Base-by-base conservation (phyloP, 139 green algal species). In the Astrephomene gubernaculifera region DNA sequence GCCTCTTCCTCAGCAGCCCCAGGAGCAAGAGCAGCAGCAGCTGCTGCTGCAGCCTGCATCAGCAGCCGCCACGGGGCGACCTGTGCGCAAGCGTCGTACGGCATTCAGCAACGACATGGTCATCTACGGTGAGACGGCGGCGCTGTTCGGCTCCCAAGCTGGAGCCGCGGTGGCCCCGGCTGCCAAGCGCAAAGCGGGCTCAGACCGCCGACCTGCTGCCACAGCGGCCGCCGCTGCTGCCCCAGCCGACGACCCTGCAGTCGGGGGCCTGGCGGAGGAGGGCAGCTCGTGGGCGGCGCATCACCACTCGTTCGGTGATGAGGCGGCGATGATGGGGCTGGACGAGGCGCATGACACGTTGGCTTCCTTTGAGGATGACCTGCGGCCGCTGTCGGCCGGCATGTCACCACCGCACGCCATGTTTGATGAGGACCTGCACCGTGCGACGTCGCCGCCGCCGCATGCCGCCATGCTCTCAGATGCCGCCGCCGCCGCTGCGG, bases 41-140 rank as follows among this genome's bases (percentile, higher is more conserved):
- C 38, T 10, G 67, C 67, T 8, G 67, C 38, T 33, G 67, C 67
- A 9, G 38, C 36, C 31, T 35, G 45, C 45, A 24, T 45, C 71
- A 45, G 2, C 45, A 31, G 71, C 72, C 21, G 75, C 75, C 3
- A 22, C 39, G 4, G 76, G 44, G 12, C 79, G 79, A 7, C 79
- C 79, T 2, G 64, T 85, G 31, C 79, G 79, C 9, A 85, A 85
- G 63, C 79, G 79, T 19, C 52, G 52, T 7, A 65, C 63, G 0
- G 64, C 79, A 4, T 44, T 85, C 5, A 67, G 44, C 44, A 24
- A 65, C 5, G 79, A 85, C 31, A 85, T 85, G 79, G 63, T 76
- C 0, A 39, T 85, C 2, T 85, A 85, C 64, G 64, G 64, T 33
- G 64, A 76, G 79, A 63, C 76, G 8, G 76, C 76, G 27, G 29